A percentile compares a stretch with the other conserved stretches of the same genome.
These are phyloP conservation scores for Arxiozyma telluris DNA, from an alignment of 1,139 yeast species.

Conservation along the genomic window DNA sequence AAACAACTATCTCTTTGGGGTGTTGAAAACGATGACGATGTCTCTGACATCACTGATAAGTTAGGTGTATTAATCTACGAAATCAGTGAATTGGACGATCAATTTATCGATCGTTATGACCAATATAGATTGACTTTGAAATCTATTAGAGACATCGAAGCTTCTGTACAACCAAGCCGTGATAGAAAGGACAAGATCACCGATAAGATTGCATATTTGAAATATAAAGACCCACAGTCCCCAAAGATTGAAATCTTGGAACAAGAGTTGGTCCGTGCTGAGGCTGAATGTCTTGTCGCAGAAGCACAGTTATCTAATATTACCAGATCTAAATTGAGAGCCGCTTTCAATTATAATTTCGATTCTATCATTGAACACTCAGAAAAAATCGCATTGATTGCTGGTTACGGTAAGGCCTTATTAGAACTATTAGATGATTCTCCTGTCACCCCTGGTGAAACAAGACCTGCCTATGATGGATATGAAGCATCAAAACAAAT, in stretches of 20 bases:
- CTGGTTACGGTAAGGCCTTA: slow-evolving; percentile 97
- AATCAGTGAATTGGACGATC: slow-evolving; percentile 96
- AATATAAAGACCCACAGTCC: slow-evolving; percentile 96
- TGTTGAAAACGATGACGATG: slow-evolving; percentile 92
- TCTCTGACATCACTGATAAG: slow-evolving; percentile 93
- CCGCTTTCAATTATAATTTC: slow-evolving; percentile 94
- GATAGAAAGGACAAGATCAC: slow-evolving; percentile 97
- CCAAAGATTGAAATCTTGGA: slow-evolving; percentile 92
- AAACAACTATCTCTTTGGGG: slow-evolving; percentile 96
- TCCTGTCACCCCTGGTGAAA: slow-evolving; percentile 98
- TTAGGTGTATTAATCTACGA: slow-evolving; percentile 92
- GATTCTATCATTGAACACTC: slow-evolving; percentile 94
- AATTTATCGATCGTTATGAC: slow-evolving; percentile 94
- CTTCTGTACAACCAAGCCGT: slow-evolving; percentile 92
- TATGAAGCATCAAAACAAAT: slow-evolving; percentile 97
- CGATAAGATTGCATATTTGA: slow-evolving; percentile 94
- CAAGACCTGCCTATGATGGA: slow-evolving; percentile 97
- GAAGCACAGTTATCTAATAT: slow-evolving; percentile 98
- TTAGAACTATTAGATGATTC: slow-evolving; percentile 92
- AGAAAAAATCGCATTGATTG: slow-evolving; percentile 92
- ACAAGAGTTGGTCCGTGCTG: slow-evolving; percentile 97
- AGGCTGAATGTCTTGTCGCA: slow-evolving; percentile 97
- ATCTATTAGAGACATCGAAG: slow-evolving; percentile 93
- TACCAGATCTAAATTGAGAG: slow-evolving; percentile 95
- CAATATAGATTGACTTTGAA: slow-evolving; percentile 94